phyloP scores from a whole-genome alignment of 768 basidiomycete species.

The Agaricus bisporus region DNA sequence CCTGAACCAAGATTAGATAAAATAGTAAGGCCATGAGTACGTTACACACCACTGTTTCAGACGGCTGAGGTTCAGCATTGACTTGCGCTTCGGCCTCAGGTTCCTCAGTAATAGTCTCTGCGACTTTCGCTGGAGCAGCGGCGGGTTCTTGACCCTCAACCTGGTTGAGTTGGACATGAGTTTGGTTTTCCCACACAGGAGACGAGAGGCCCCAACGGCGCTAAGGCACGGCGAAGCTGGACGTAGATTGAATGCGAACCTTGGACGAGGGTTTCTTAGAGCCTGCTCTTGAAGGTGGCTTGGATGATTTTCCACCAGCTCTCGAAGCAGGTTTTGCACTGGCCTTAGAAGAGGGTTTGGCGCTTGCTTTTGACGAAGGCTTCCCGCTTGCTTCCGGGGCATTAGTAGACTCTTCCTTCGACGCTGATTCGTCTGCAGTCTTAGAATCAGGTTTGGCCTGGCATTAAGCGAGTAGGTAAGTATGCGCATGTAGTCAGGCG shows the following conservation, averaged over 20 bases:
- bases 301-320: constrained; percentile 39
- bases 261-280: constrained; percentile 65
- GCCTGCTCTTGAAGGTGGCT: constrained; percentile 51
- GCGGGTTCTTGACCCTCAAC: constrained; percentile 34
- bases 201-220: not conserved
- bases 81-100: constrained; percentile 38
- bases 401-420: constrained; percentile 38
- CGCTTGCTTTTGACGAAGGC: constrained; percentile 20
- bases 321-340: constrained; percentile 37
- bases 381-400: constrained; percentile 19
- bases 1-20: not conserved
- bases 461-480: not conserved
- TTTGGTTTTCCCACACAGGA: constrained; percentile 12
- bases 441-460: constrained; percentile 42
- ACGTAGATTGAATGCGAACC: constrained; percentile 25
- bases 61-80: constrained; percentile 15
- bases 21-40: not conserved
- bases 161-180: constrained; percentile 18
- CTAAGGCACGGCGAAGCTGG: constrained; percentile 4
- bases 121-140: constrained; percentile 25
- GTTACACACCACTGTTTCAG: constrained; percentile 6
- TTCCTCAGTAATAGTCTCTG: constrained; percentile 52
- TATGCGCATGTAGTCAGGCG: not conserved
- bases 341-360: constrained; percentile 37
- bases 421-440: constrained; percentile 32